phyloP scores from a whole-genome alignment of 331 rosid genomes.

The Rosa hybrid region DNA sequence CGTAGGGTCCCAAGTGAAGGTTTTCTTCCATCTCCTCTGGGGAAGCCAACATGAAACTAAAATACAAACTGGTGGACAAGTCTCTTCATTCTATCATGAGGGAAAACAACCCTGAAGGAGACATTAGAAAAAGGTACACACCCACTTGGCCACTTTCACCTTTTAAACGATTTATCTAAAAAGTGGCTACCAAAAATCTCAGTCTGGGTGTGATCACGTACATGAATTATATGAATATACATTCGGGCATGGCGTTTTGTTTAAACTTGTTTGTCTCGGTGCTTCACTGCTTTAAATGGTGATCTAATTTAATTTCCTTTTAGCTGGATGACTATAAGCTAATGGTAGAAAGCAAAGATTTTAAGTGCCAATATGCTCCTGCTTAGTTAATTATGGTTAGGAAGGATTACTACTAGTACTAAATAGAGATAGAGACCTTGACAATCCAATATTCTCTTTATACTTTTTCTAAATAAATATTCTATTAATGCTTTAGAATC shows the following conservation, averaged over 20 bases:
- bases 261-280: neutral
- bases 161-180: conserved; percentile 9
- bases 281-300: neutral
- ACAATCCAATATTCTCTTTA: neutral
- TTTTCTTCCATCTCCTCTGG: neutral
- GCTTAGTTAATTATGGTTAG: neutral
- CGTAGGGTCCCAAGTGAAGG: conserved; percentile 18
- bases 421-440: neutral
- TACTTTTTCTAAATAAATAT: neutral
- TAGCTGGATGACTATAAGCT: neutral
- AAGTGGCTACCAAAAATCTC: conserved; percentile 2
- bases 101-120: conserved; percentile 19
- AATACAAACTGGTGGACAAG: conserved; percentile 25
- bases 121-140: conserved; percentile 19
- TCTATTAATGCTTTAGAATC: neutral
- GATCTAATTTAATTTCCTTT: neutral
- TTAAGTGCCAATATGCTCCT: neutral
- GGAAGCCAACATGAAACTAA: conserved; percentile 36
- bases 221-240: neutral
- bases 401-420: neutral
- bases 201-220: conserved; percentile 7
- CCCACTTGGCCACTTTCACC: conserved; percentile 1
- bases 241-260: neutral
- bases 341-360: neutral
- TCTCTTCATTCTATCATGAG: conserved; percentile 26